Base-by-base conservation (phyloP, 2,329 filamentous ascomycete species). In the Aspergillus pseudotamarii region DNA sequence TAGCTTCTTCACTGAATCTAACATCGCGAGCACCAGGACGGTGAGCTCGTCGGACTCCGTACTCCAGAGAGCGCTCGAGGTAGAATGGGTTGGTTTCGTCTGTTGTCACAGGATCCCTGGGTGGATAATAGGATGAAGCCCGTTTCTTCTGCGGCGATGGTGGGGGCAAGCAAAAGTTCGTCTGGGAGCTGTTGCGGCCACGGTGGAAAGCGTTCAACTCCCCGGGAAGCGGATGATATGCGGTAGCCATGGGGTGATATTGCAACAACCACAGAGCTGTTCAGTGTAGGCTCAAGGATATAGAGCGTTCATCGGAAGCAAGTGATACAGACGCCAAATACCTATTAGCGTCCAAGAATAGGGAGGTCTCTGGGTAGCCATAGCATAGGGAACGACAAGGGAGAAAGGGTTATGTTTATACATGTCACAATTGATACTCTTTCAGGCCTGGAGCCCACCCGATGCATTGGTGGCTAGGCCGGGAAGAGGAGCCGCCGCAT, bases 81-180 rank as follows among this genome's bases (percentile, higher is more conserved):
- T 79, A 79, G 66, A 79, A 79, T 5, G 77, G 77, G 50, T 76
- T 75, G 16, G 76, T 70, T 34, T 79, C 76, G 64, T 77, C 76
- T 5, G 71, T 46, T 6, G 69, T 70, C 57, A 71, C 71, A 0
- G 67, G 64, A 6, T 70, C 70, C 10, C 68, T 67, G 23, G 68
- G 61, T 6, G 75, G 73, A 43, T 73, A 71, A 48, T 75, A 77
- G 14, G 73, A 73, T 9, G 75, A 77, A 23, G 63, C 68, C 43
- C 72, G 70, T 63, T 76, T 74, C 45, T 72, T 75, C 19, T 65
- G 54, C 2, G 73, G 70, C 3, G 72, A 75, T 2, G 71, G 67
- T 4, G 69, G 67, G 6, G 74, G 73, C 55, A 72, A 61, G 57
- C 71, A 65, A n/a, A 73, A 68, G 1, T 73, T 73, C 3, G 69